Evolutionary conservation across 2,329 filamentous ascomycete species (phyloP), one percentile per base, ranked within the genome.

Genomic region (Trichophyton equinum): DNA sequence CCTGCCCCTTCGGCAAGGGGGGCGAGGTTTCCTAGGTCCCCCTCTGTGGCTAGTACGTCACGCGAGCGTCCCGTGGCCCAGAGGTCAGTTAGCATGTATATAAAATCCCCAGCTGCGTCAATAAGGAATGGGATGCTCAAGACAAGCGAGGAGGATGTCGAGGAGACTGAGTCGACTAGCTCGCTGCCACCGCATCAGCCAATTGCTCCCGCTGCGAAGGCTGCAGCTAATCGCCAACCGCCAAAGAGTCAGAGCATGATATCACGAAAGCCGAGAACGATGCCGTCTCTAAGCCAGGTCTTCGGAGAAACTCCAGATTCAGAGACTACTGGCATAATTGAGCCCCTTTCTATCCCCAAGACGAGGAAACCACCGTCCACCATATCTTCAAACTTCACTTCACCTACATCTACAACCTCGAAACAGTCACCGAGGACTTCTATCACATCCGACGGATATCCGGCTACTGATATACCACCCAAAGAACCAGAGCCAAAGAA

Each of bases 241-340:
- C 8, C 11, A 13, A 57, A 57, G 20, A 57, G 40, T 18, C n/a
- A 57, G 33, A 57, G 33, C 5, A 57, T 42, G 55, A 44, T 57
- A 25, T 22, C 20, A 27, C 66, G 75, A 18, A 47, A 40, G 13
- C 15, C 40, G 13, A 59, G 47, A 67, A 67, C 78, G 9, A 79
- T 80, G 22, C 75, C 78, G n/a, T 81, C 84, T 0, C 68, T 81
- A 0, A 80, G 77, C 62, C 78, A 79, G 0, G 69, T 84, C 1
- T 80, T 80, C 15, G 6, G 64, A 78, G 82, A 1, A 80, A 81
- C 0, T 69, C 72, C 51, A 11, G 51, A 55, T 62, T 60, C 63
- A 63, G 67, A 73, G 27, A 64, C 68, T 57, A 66, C 67, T 4
- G 60, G 67, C 57, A 59, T 68, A 3, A 69, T 70, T n/a, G 67